Evolutionary conservation across 2,329 filamentous ascomycete genomes (phyloP).

Genomic region (Cyphellophora europaea): DNA sequence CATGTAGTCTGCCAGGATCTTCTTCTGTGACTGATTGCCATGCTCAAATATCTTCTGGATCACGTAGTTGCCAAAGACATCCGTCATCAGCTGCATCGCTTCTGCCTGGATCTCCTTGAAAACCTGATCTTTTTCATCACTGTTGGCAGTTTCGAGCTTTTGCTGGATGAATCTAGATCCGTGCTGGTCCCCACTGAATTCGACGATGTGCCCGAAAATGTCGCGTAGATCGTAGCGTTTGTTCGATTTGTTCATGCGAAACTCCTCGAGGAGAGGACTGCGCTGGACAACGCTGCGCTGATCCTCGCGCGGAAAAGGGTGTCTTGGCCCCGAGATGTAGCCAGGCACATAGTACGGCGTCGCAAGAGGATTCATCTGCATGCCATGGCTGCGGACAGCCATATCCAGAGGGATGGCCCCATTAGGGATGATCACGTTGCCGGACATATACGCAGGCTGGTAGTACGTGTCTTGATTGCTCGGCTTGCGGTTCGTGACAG

Average conservation of each 20-base stretch:
- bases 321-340: slow-evolving; percentile 5
- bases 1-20: slow-evolving; percentile 75
- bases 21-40: slow-evolving; percentile 89
- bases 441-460: slow-evolving; percentile 23
- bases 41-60: slow-evolving; percentile 98
- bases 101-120: slow-evolving; percentile 83
- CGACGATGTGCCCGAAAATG: slow-evolving; percentile 78
- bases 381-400: slow-evolving; percentile 21
- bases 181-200: slow-evolving; percentile 92
- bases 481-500: slow-evolving; percentile 40
- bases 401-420: slow-evolving; percentile 22
- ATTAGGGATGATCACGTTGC: slow-evolving; percentile 8
- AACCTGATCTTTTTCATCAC: slow-evolving; percentile 86
- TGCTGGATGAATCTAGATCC: slow-evolving; percentile 92
- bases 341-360: slow-evolving; percentile 25
- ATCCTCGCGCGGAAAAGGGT: slow-evolving; percentile 7
- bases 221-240: slow-evolving; percentile 78
- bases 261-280: slow-evolving; percentile 70
- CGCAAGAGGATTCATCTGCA: slow-evolving; percentile 24
- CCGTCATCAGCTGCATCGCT: slow-evolving; percentile 80
- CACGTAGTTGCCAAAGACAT: slow-evolving; percentile 97
- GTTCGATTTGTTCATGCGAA: slow-evolving; percentile 65
- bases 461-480: slow-evolving; percentile 36
- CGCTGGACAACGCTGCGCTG: slow-evolving; percentile 27
- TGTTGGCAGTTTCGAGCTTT: slow-evolving; percentile 85